Conservation (phyloP, 2,329 filamentous ascomycete species). For the Calonectria fujianensis region DNA sequence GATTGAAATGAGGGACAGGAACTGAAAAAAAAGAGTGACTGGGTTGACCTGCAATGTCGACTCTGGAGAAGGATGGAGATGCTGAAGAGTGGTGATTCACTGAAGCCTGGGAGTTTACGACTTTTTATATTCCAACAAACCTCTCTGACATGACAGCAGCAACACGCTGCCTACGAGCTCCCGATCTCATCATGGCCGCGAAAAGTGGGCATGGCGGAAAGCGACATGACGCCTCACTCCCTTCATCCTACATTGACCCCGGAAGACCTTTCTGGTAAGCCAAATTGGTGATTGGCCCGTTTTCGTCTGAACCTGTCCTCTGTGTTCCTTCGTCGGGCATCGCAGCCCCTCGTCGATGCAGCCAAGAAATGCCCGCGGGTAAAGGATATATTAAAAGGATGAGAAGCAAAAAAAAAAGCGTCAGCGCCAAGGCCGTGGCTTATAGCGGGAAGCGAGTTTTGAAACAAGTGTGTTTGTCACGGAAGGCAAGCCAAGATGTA, state of each 20-base stretch:
- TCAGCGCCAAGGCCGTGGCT: slow-evolving; percentile 1
- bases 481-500: slow-evolving; percentile 4
- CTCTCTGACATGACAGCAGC: not conserved
- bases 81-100: not conserved
- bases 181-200: slow-evolving; percentile 33
- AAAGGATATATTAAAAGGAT: slow-evolving; percentile 35
- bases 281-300: slow-evolving; percentile 49
- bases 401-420: not conserved
- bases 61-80: slow-evolving; percentile 18
- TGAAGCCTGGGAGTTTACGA: not conserved
- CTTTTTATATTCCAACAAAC: slow-evolving; percentile 42
- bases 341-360: slow-evolving; percentile 21
- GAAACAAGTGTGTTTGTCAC: slow-evolving; percentile 20
- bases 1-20: slow-evolving; percentile 26
- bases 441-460: slow-evolving; percentile 8
- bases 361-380: slow-evolving; percentile 43
- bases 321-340: slow-evolving; percentile 45
- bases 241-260: not conserved
- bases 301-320: slow-evolving; percentile 36
- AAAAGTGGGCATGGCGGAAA: slow-evolving; percentile 45
- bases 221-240: slow-evolving; percentile 26
- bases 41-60: slow-evolving; percentile 1
- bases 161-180: not conserved
- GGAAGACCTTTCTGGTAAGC: slow-evolving; percentile 41
- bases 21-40: slow-evolving; percentile 39